phyloP scores from a whole-genome alignment of 2,329 filamentous ascomycete genomes.

The Neopestalotiopsis sp. region DNA sequence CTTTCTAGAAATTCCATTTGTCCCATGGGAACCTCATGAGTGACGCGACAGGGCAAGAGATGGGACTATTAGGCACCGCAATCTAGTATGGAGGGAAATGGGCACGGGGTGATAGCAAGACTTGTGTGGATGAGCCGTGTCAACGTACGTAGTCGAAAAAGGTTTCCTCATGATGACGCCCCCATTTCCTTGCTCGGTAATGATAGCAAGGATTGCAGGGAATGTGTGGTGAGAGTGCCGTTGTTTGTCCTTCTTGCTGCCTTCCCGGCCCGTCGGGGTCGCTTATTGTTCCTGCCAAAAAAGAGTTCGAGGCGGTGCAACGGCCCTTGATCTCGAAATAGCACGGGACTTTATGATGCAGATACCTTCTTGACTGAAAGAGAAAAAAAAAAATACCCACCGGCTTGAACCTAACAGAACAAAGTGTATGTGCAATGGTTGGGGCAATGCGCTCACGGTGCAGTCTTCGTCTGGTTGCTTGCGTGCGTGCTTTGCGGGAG shows the following conservation, averaged over 20 bases:
- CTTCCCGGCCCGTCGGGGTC: too few relatives aligned
- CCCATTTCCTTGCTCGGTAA: too few relatives aligned
- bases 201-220: too few relatives aligned
- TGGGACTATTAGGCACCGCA: neutral
- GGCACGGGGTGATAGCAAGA: neutral
- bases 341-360: neutral
- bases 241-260: too few relatives aligned
- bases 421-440: neutral
- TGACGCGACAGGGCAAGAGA: neutral
- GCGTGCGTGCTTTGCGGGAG: too few relatives aligned
- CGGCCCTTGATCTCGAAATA: neutral
- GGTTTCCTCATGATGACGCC: too few relatives aligned
- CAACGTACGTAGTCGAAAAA: too few relatives aligned
- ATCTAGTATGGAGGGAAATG: neutral
- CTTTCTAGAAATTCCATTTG: constrained; percentile 2
- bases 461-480: too few relatives aligned
- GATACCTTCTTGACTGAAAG: neutral
- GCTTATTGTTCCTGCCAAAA: neutral
- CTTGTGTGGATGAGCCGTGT: neutral
- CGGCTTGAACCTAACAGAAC: neutral
- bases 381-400: neutral
- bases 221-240: too few relatives aligned
- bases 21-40: neutral
- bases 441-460: neutral
- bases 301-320: neutral